Conservation (phyloP, 1,284 basidiomycete species). For the Singerocomus inundabilis region DNA sequence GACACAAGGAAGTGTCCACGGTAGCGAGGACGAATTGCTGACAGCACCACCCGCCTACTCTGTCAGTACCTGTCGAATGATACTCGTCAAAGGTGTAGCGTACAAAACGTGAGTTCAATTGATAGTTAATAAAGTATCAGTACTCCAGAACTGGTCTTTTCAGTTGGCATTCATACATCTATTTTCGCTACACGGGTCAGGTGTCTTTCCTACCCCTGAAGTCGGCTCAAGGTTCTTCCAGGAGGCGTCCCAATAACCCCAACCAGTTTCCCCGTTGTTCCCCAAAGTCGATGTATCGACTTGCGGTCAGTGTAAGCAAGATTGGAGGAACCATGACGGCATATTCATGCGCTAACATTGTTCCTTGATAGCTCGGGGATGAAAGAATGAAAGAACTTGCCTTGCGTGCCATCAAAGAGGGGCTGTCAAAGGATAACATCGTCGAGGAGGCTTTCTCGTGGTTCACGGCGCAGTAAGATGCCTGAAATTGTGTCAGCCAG, state of each 20-base stretch:
- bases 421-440: slow-evolving; percentile 28
- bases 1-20: neutral
- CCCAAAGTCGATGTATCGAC: slow-evolving; percentile 37
- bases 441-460: slow-evolving; percentile 32
- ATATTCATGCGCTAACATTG: neutral
- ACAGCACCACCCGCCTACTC: slow-evolving; percentile 29
- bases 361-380: slow-evolving; percentile 24
- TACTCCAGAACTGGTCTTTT: neutral
- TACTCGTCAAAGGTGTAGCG: slow-evolving; percentile 30
- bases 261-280: slow-evolving; percentile 21
- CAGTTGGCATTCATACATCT: slow-evolving; percentile 30
- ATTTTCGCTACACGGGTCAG: slow-evolving; percentile 33
- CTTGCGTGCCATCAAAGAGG: slow-evolving; percentile 25
- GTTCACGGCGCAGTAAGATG: slow-evolving; percentile 33
- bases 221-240: slow-evolving; percentile 13
- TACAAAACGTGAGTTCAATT: slow-evolving; percentile 28
- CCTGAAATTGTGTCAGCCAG: neutral
- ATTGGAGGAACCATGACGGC: neutral
- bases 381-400: slow-evolving; percentile 27
- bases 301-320: slow-evolving; percentile 24
- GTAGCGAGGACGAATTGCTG: neutral
- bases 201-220: slow-evolving; percentile 27
- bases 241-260: neutral
- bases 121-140: neutral
- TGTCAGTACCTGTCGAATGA: slow-evolving; percentile 21